Conservation (phyloP, 331 rosid species). For the Malus hybrid region DNA sequence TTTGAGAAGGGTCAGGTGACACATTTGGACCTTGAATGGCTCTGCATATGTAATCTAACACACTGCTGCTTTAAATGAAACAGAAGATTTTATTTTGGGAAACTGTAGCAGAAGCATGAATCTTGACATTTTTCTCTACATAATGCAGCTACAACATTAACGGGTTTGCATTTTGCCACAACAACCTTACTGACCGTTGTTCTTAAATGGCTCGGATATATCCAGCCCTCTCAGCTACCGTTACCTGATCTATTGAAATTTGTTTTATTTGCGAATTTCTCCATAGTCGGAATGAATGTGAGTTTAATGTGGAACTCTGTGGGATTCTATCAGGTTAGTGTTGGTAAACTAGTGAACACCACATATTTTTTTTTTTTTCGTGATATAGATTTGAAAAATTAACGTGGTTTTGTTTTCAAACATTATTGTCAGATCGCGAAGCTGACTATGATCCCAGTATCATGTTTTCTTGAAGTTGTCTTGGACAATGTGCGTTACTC, state of each 20-base stretch:
- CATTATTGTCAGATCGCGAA: constrained; percentile 68
- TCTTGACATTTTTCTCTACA: constrained; percentile 17
- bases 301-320: constrained; percentile 99
- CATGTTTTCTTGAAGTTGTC: constrained; percentile 83
- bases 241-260: constrained; percentile 68
- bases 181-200: constrained; percentile 70
- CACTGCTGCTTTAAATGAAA: background rate
- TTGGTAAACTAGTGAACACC: constrained; percentile 1
- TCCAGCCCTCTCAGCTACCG: constrained; percentile 70
- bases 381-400: constrained; percentile 6
- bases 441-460: constrained; percentile 96
- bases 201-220: constrained; percentile 75
- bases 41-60: background rate
- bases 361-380: background rate
- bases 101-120: background rate
- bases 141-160: constrained; percentile 83
- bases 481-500: constrained; percentile 83
- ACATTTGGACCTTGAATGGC: background rate
- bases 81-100: background rate
- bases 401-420: constrained; percentile 1
- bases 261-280: constrained; percentile 84
- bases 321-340: constrained; percentile 87
- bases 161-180: constrained; percentile 87
- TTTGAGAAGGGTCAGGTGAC: background rate
- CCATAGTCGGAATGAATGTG: constrained; percentile 93